Percentiles rank a stretch among this genome's conserved stretches.
Conservation (phyloP, 1,284 basidiomycete genomes). For the Austroboletus rostrupii region DNA sequence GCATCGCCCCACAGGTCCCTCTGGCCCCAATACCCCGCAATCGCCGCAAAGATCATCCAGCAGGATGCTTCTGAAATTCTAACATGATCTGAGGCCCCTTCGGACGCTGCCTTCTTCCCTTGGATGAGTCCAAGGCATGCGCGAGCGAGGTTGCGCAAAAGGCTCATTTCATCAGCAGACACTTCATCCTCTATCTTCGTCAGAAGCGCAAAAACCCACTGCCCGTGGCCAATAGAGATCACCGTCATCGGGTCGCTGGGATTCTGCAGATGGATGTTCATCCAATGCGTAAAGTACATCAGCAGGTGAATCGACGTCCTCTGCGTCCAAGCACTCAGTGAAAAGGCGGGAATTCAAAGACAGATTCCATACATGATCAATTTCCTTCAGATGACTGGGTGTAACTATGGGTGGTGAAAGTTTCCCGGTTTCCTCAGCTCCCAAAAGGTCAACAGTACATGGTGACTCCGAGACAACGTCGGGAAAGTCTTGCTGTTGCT, state of each 20-base stretch:
- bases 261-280: constrained; percentile 55
- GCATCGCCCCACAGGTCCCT: constrained; percentile 82
- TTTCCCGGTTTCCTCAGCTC: not conserved
- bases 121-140: constrained; percentile 52
- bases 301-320: constrained; percentile 68
- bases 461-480: not conserved
- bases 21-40: constrained; percentile 83
- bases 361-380: constrained; percentile 56
- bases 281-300: constrained; percentile 82
- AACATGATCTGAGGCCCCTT: constrained; percentile 4
- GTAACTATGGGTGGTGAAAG: constrained; percentile 32
- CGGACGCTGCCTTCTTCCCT: constrained; percentile 1
- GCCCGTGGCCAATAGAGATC: constrained; percentile 63
- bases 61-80: constrained; percentile 58
- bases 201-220: constrained; percentile 84
- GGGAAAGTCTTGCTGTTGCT: not conserved
- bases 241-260: constrained; percentile 37
- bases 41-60: constrained; percentile 77
- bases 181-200: constrained; percentile 70
- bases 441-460: not conserved
- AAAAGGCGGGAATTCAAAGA: not conserved
- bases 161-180: constrained; percentile 74
- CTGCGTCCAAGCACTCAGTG: constrained; percentile 36
- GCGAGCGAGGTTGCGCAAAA: constrained; percentile 75
- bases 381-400: constrained; percentile 48